Percentiles rank a stretch among this genome's conserved stretches.
phyloP scores from a whole-genome alignment of 345 rosid species.

The Odontarrhena argentea region DNA sequence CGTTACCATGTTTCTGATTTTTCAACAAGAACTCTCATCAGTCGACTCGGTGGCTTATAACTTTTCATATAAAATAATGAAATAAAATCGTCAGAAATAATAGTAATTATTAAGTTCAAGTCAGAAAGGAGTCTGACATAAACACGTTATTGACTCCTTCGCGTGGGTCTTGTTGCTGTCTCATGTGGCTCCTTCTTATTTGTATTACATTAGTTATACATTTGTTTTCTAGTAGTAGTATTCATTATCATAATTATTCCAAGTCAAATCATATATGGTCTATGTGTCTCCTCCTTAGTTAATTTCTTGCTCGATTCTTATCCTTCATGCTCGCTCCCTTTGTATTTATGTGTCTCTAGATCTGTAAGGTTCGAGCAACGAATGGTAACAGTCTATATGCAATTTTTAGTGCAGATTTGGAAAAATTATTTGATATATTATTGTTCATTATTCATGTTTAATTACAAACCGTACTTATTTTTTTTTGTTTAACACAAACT shows the following conservation, averaged over 20 bases:
- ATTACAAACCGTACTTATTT: too few relatives aligned
- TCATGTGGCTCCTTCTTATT: slow-evolving; percentile 23
- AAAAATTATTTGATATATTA: too few relatives aligned
- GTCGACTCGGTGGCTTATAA: background rate
- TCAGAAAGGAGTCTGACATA: slow-evolving; percentile 26
- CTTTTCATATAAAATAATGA: background rate
- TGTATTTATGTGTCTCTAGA: background rate
- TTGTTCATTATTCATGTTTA: too few relatives aligned
- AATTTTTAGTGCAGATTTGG: too few relatives aligned
- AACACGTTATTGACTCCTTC: slow-evolving; percentile 34
- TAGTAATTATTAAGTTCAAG: background rate
- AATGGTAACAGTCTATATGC: too few relatives aligned
- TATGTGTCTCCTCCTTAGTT: background rate
- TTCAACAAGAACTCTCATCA: background rate
- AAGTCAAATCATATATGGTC: slow-evolving; percentile 11
- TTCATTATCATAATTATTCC: background rate
- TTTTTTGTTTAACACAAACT: too few relatives aligned
- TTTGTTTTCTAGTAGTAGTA: background rate
- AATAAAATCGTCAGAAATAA: slow-evolving; percentile 1
- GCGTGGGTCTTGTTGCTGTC: slow-evolving; percentile 7
- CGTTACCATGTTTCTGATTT: background rate
- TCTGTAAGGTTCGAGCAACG: too few relatives aligned
- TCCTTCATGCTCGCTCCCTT: background rate
- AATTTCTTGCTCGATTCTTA: background rate
- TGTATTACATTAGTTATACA: background rate